Evolutionary conservation across 306 rosid genomes (phyloP).

Genomic region (Vigna mungo): DNA sequence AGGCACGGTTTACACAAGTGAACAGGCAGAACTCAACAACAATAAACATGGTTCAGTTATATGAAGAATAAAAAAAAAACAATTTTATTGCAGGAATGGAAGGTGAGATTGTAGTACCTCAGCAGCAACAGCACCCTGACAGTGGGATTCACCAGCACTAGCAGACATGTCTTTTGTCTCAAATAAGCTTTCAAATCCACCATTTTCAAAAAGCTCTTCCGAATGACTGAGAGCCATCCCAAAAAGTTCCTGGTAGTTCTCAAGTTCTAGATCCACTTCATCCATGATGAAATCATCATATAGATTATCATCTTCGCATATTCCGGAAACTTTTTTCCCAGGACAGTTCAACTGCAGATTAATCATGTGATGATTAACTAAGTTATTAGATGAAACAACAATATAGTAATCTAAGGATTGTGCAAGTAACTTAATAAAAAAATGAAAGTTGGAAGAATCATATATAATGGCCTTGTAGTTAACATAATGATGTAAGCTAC

Average conservation of each 20-base stretch:
- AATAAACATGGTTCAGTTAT: constrained; percentile 18
- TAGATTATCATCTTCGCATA: constrained; percentile 59
- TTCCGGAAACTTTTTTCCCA: constrained; percentile 55
- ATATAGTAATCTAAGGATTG: constrained; percentile 26
- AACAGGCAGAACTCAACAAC: constrained; percentile 18
- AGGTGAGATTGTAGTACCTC: constrained; percentile 66
- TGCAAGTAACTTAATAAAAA: constrained; percentile 22
- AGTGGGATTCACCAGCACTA: constrained; percentile 68
- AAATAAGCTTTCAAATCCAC: constrained; percentile 93
- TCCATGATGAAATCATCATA: constrained; percentile 82
- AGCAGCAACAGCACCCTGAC: constrained; percentile 70
- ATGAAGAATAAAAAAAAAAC: constrained; percentile 6
- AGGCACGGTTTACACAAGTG: neutral
- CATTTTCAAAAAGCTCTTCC: constrained; percentile 90
- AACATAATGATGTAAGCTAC: constrained; percentile 31
- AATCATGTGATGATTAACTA: constrained; percentile 41
- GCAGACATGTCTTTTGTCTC: constrained; percentile 65
- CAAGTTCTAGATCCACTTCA: constrained; percentile 83
- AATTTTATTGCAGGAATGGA: constrained; percentile 26
- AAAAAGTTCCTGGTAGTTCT: constrained; percentile 90
- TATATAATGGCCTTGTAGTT: constrained; percentile 1
- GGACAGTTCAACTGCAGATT: constrained; percentile 70
- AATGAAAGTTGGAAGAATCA: constrained; percentile 8
- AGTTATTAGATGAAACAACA: constrained; percentile 45
- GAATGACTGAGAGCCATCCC: constrained; percentile 78